Base-by-base conservation (phyloP, 192 early-diverging fungal species). In the Tieghemiomyces parasiticus region DNA sequence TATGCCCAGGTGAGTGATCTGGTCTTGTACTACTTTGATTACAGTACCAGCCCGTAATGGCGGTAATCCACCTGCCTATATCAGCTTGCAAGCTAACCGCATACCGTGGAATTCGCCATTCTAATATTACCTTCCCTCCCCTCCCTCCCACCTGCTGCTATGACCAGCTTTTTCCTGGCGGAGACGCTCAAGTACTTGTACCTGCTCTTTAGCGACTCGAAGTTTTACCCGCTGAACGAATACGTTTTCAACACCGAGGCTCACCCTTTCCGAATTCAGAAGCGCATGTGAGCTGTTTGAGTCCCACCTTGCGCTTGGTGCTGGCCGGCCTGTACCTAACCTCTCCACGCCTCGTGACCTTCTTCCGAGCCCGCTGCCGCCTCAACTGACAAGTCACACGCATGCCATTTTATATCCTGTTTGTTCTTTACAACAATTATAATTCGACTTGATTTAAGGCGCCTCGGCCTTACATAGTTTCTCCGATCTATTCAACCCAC, bases 121-220 rank as follows among this genome's bases (percentile, higher is more conserved):
- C 16, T 6, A 10, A 16, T 42, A 10, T 42, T 10, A 6, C 6
- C 16, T 10, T 42, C 35, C 0, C 13, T 8, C 0, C n/a, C 14
- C 0, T 50, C 65, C 0, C 64, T 65, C 35, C 46, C 28, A 13
- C 28, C 47, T 0, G 75, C 74, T n/a, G 54, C 60, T n/a, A 78
- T 77, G 73, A 77, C 78, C 52, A 84, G 84, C 38, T 97, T 92
- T 71, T 93, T 97, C 64, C 67, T 94, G 60, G 92, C 93, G 0
- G 95, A 97, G 67, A 94, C 93, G 0, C 79, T 97, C 60, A 97
- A 97, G 71, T 97, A 97, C 67, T 74, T 92, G 28, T 97, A 90
- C 67, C 61, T 97, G 64, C 74, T 95, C 50, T 95, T 91, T 65
- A 78, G 77, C n/a, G 69, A 81, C 20, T 68, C 75, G 31, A 68